phyloP scores from a whole-genome alignment of 305 asterid species.

The Fraxinus albicans region DNA sequence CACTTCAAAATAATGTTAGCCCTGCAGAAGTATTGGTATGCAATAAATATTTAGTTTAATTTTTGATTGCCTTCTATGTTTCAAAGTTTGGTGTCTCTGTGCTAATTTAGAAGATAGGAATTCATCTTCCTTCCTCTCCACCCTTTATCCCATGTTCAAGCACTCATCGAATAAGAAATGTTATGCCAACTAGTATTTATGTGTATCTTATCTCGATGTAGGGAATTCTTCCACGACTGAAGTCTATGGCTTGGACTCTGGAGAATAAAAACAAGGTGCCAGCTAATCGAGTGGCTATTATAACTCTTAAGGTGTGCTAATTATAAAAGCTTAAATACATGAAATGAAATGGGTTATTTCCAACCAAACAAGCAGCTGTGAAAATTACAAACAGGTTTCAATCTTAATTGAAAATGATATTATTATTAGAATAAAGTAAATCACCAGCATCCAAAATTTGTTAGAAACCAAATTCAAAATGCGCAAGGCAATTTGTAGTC shows the following conservation, averaged over 20 bases:
- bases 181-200: slow-evolving; percentile 8
- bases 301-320: slow-evolving; percentile 43
- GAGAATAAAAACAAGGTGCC: slow-evolving; percentile 32
- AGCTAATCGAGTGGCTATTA: slow-evolving; percentile 38
- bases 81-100: background rate
- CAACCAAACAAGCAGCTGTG: background rate
- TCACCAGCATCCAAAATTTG: background rate
- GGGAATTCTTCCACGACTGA: slow-evolving; percentile 46
- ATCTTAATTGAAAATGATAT: background rate
- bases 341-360: background rate
- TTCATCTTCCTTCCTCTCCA: background rate
- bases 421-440: background rate
- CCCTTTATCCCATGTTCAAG: background rate
- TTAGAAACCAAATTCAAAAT: background rate
- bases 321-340: background rate
- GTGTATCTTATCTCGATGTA: slow-evolving; percentile 14
- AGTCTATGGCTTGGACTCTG: slow-evolving; percentile 53
- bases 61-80: background rate
- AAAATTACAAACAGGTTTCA: background rate
- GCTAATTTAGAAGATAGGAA: background rate
- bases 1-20: slow-evolving; percentile 29
- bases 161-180: background rate
- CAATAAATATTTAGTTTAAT: background rate
- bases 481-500: background rate
- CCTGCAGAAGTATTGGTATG: slow-evolving; percentile 33